Percentiles rank a stretch among this genome's conserved stretches.
These are phyloP conservation scores for Linum lewisii DNA, from an alignment of 345 rosid genomes.

Conservation along the genomic window DNA sequence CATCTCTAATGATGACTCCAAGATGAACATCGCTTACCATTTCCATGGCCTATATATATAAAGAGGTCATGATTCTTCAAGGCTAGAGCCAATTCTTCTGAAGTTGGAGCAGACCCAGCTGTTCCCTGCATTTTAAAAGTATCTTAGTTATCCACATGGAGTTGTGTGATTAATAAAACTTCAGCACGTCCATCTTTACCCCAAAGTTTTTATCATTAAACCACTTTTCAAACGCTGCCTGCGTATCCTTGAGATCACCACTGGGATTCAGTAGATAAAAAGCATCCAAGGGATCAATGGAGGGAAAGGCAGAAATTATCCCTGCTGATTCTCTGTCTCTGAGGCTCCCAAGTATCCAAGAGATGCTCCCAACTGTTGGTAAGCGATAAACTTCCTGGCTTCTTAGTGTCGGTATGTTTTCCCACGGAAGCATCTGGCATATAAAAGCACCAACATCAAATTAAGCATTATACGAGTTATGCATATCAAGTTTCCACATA, in stretches of 20 bases:
- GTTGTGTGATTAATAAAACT: no score
- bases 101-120: slow-evolving; percentile 66
- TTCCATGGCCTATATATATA: slow-evolving; percentile 89
- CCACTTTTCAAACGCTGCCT: slow-evolving; percentile 71
- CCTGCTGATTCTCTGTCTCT: slow-evolving; percentile 28
- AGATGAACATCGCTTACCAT: slow-evolving; percentile 41
- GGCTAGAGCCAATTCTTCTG: slow-evolving; percentile 59
- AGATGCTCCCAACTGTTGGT: slow-evolving; percentile 87
- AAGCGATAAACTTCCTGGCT: slow-evolving; percentile 87
- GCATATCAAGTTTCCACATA: no score
- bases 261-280: slow-evolving; percentile 81
- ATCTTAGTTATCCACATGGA: no score
- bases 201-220: slow-evolving; percentile 64
- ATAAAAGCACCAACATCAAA: slow-evolving; percentile 11
- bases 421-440: slow-evolving; percentile 97
- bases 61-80: slow-evolving; percentile 76
- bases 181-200: slow-evolving; percentile 27
- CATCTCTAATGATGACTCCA: background rate
- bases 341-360: slow-evolving; percentile 33
- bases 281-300: slow-evolving; percentile 84
- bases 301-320: slow-evolving; percentile 40
- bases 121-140: slow-evolving; percentile 44
- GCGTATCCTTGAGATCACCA: slow-evolving; percentile 64
- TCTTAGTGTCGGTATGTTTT: slow-evolving; percentile 71
- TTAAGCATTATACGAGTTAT: background rate